Percentiles rank a stretch among this genome's conserved stretches.
These are phyloP conservation scores for Pyrenochaeta sp. DNA, from an alignment of 2,329 filamentous ascomycete species.

Conservation along the genomic window DNA sequence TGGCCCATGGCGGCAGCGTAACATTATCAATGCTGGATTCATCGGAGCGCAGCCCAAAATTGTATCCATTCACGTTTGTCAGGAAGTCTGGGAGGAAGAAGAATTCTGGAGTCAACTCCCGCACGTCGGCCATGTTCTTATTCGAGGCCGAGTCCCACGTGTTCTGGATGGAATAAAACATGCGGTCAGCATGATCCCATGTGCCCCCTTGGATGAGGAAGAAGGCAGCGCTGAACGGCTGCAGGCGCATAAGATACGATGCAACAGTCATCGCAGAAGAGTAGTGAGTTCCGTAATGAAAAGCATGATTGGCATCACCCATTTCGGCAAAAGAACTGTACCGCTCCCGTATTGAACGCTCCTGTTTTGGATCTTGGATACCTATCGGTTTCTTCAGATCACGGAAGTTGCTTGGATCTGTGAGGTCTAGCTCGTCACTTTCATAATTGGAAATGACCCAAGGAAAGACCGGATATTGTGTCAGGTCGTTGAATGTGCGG, in stretches of 20 bases:
- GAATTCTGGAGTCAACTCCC: conserved; percentile 95
- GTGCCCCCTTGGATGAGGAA: conserved; percentile 92
- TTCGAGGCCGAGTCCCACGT: conserved; percentile 90
- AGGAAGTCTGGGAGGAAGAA: conserved; percentile 96
- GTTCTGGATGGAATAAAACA: conserved; percentile 92
- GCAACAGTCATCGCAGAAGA: conserved; percentile 99
- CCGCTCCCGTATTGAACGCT: conserved; percentile 80
- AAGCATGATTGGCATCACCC: conserved; percentile 78
- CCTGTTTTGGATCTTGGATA: conserved; percentile 78
- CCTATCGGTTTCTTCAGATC: conserved; percentile 97
- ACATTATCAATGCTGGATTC: conserved; percentile 84
- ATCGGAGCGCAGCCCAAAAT: conserved; percentile 87
- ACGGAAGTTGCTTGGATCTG: conserved; percentile 83
- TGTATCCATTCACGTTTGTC: conserved; percentile 91
- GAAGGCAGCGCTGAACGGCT: conserved; percentile 96
- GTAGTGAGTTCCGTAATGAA: conserved; percentile 98
- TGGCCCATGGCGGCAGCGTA: conserved; percentile 92
- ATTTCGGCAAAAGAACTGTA: conserved; percentile 92
- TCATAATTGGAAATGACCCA: conserved; percentile 97
- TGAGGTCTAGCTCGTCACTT: conserved; percentile 88
- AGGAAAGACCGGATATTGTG: conserved; percentile 96
- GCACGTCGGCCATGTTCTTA: conserved; percentile 91
- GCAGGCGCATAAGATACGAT: conserved; percentile 91
- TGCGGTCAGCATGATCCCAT: conserved; percentile 93
- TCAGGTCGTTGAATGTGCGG: conserved; percentile 95